phyloP scores from a whole-genome alignment of 2,329 filamentous ascomycete species.

The Colletotrichum spinosum region DNA sequence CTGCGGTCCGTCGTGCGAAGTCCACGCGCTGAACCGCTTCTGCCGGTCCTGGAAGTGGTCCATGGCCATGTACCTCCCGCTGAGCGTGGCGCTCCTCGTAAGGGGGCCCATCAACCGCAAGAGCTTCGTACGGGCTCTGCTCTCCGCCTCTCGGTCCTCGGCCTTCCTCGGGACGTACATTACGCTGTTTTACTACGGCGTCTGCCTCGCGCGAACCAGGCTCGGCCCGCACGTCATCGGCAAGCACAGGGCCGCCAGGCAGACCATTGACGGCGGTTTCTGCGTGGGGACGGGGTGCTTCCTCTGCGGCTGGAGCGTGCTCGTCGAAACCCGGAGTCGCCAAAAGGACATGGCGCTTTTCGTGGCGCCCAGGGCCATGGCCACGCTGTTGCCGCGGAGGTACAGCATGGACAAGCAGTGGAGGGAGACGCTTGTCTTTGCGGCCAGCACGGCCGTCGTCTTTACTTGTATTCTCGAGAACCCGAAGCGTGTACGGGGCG shows the following conservation, averaged over 20 bases:
- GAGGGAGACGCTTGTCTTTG: constrained; percentile 75
- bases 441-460: constrained; percentile 76
- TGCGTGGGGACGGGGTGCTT: constrained; percentile 79
- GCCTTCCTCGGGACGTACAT: constrained; percentile 84
- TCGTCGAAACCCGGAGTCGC: constrained; percentile 74
- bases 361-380: constrained; percentile 81
- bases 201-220: constrained; percentile 81
- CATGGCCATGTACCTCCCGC: constrained; percentile 80
- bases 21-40: constrained; percentile 77
- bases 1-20: constrained; percentile 78
- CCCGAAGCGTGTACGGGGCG: constrained; percentile 71
- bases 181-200: constrained; percentile 84
- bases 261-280: constrained; percentile 70
- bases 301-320: constrained; percentile 84
- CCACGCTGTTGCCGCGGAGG: constrained; percentile 77
- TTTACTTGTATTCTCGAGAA: constrained; percentile 75
- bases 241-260: constrained; percentile 57
- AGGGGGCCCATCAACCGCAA: constrained; percentile 58
- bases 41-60: constrained; percentile 77
- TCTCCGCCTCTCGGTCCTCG: constrained; percentile 76
- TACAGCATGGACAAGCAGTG: constrained; percentile 74
- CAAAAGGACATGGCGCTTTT: constrained; percentile 84
- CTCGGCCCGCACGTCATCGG: constrained; percentile 77
- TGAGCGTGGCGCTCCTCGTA: constrained; percentile 75
- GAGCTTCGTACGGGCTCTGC: constrained; percentile 60